phyloP scores from a whole-genome alignment of 805 yeast species.

The Candida orba region DNA sequence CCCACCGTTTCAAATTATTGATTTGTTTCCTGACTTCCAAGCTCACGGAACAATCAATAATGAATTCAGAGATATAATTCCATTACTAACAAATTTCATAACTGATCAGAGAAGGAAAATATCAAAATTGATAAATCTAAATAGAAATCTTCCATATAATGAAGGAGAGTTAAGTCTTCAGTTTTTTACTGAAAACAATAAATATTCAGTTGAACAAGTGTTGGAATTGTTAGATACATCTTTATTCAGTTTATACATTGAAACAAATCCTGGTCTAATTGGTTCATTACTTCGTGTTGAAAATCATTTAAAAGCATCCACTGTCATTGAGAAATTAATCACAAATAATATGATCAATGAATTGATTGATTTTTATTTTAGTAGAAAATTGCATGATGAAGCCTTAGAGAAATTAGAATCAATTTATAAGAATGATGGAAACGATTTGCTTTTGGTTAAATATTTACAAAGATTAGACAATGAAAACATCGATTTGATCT shows the following conservation, averaged over 20 bases:
- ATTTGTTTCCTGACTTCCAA: slow-evolving; percentile 33
- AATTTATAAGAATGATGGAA: slow-evolving; percentile 24
- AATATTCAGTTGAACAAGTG: slow-evolving; percentile 30
- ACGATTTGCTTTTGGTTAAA: slow-evolving; percentile 39
- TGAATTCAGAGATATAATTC: neutral
- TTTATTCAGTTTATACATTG: slow-evolving; percentile 64
- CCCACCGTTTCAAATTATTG: slow-evolving; percentile 47
- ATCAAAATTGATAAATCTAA: slow-evolving; percentile 22
- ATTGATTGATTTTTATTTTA: slow-evolving; percentile 68
- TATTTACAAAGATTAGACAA: slow-evolving; percentile 52
- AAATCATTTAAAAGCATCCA: slow-evolving; percentile 59
- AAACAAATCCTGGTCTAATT: slow-evolving; percentile 62
- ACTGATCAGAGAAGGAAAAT: slow-evolving; percentile 44
- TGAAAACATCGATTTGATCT: slow-evolving; percentile 43
- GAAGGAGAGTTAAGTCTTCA: slow-evolving; percentile 11
- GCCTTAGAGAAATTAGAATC: slow-evolving; percentile 39
- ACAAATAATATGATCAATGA: slow-evolving; percentile 50
- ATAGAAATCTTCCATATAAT: slow-evolving; percentile 8
- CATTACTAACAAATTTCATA: slow-evolving; percentile 31
- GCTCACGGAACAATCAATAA: neutral
- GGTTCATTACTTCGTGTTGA: slow-evolving; percentile 77
- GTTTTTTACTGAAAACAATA: slow-evolving; percentile 10
- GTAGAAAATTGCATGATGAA: slow-evolving; percentile 52
- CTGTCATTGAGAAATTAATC: slow-evolving; percentile 44
- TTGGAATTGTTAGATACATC: slow-evolving; percentile 61